Evolutionary conservation across 2,329 filamentous ascomycete genomes (phyloP), one percentile per base, ranked within the genome.

Genomic region (Aspergillus sp.): DNA sequence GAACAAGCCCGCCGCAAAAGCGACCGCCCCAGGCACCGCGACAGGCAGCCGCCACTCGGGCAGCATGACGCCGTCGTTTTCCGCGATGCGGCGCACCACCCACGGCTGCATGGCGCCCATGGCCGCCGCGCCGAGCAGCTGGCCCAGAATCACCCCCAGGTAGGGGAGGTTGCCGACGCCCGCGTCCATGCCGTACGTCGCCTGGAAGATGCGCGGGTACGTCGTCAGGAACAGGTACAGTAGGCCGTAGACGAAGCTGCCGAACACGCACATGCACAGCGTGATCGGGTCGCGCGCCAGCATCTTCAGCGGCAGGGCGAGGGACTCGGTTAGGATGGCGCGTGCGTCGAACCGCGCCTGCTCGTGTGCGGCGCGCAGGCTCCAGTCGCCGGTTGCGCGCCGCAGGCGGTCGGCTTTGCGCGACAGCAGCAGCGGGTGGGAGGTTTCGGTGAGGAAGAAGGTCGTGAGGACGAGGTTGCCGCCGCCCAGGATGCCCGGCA

Each of bases 201-300:
- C 64, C 25, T 64, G 58, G 54, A 75, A 79, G 32, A 77, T 72
- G 50, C 78, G 73, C 0, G 76, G 76, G 47, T 77, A 77, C 0
- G 76, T 68, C 25, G 74, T 72, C n/a, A 79, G 66, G 13, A 72
- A 73, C 50, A 77, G 65, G 59, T 77, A 78, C 2, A 78, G 64
- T 5, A 78, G 56, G 5, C 68, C 74, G 53, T 76, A 78, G 4
- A 60, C 49, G 31, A 61, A 61, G 6, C 55, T 21, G 6, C 48
- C 53, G 43, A 56, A 75, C 59, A 55, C 76, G 64, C 55, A 54
- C 56, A 61, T 60, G 49, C 47, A 57, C 14, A 58, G 41, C 29
- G 58, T 51, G 59, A 78, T 76, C 0, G 76, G 75, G 50, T 78
- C 73, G 2, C 70, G 72, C 14, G 69, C 54, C 14, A 78, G 61